These are phyloP conservation scores for Scedosporium apiospermum DNA, from an alignment of 2,329 filamentous ascomycete species.

Conservation along the genomic window DNA sequence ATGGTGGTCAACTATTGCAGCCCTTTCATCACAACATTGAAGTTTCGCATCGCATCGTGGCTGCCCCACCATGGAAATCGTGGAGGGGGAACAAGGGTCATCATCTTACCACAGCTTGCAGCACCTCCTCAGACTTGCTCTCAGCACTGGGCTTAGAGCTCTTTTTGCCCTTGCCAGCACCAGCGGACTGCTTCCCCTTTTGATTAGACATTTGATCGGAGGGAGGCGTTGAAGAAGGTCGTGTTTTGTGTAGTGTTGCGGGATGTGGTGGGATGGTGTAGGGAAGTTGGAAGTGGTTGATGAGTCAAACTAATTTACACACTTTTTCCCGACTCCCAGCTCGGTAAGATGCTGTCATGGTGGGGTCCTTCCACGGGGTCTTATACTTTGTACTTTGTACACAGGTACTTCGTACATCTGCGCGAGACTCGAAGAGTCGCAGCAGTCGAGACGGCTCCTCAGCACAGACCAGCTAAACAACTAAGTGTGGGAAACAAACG, in stretches of 20 bases:
- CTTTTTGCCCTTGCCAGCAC: slow-evolving; percentile 42
- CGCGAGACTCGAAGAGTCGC: too few species aligned
- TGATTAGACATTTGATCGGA: slow-evolving; percentile 22
- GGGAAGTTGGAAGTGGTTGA: background rate
- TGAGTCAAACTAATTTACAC: too few species aligned
- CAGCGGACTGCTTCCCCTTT: slow-evolving; percentile 13
- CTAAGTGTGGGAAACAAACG: too few species aligned
- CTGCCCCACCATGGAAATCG: background rate
- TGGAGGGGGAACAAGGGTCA: slow-evolving; percentile 9
- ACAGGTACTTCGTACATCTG: too few species aligned
- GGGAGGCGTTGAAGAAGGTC: background rate
- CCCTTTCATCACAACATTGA: background rate
- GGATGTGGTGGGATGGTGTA: background rate
- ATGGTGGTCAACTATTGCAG: background rate
- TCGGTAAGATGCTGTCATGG: too few species aligned
- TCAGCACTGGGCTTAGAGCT: slow-evolving; percentile 40
- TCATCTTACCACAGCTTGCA: slow-evolving; percentile 47
- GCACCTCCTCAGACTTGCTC: slow-evolving; percentile 46
- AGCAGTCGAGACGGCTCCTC: too few species aligned
- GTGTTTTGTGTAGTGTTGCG: too few species aligned
- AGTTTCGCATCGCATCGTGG: background rate
- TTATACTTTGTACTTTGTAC: too few species aligned
- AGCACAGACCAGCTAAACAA: too few species aligned
- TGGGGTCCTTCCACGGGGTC: too few species aligned
- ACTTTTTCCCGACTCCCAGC: too few species aligned